A percentile compares a stretch with the other conserved stretches of the same genome.
Evolutionary conservation across 306 rosid genomes (phyloP).

Genomic region (Ceratonia siliqua): DNA sequence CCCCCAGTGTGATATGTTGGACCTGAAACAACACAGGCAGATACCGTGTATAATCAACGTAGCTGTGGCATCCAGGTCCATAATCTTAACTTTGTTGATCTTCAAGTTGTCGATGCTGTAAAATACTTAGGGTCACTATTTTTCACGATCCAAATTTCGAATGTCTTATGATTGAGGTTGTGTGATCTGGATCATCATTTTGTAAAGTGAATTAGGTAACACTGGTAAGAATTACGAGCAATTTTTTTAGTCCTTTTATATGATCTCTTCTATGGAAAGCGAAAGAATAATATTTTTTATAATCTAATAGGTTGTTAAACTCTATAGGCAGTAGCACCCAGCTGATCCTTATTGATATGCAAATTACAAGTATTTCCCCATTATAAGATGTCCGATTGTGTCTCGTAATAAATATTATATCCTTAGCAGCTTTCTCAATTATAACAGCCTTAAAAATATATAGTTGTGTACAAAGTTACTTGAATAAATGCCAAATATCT

Average conservation of each 20-base stretch:
- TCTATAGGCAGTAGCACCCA: neutral
- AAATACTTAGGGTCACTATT: conserved; percentile 6
- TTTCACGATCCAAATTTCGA: neutral
- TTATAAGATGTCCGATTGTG: conserved; percentile 20
- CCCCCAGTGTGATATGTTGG: neutral
- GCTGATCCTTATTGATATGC: conserved; percentile 12
- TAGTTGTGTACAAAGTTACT: neutral
- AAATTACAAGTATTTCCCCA: neutral
- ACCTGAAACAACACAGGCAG: neutral
- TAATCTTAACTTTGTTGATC: conserved; percentile 16
- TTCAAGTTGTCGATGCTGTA: neutral
- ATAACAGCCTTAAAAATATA: neutral
- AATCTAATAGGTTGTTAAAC: conserved; percentile 27
- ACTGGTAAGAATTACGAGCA: neutral
- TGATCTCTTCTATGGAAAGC: conserved; percentile 22
- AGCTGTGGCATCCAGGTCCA: conserved; percentile 19
- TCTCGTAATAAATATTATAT: neutral
- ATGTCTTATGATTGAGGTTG: conserved; percentile 3
- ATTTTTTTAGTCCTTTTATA: neutral
- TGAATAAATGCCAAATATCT: conserved; percentile 26
- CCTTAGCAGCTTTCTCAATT: conserved; percentile 18
- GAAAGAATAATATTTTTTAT: conserved; percentile 2
- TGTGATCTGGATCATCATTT: conserved; percentile 22
- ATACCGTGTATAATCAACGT: neutral
- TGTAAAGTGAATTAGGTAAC: neutral